Evolutionary conservation across 2,329 filamentous ascomycete species (phyloP), one percentile per base, ranked within the genome.

Genomic region (Aspergillus jensenii): DNA sequence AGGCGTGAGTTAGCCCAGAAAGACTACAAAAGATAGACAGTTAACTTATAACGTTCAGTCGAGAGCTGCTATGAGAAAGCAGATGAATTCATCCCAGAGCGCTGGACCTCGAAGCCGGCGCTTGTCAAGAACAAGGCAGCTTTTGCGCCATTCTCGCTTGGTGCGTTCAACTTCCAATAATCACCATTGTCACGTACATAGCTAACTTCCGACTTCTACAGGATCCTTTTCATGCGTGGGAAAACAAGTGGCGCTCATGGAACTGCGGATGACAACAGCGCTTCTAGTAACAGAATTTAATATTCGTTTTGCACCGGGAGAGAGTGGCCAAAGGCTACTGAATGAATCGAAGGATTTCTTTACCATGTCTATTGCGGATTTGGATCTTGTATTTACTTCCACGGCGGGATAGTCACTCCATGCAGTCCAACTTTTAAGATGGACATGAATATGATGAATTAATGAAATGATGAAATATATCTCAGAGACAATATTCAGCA

Each of bases 31-130:
- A 27, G 25, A 27, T 0, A 3, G 3, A 21, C 3, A 4, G 21
- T 4, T 23, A 41, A 17, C 27, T 54, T 11, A 3, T 8, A 12
- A 3, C 1, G n/a, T 33, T 14, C 35, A 48, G 53, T 49, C 12
- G 53, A 56, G n/a, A 23, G 31, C 9, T 49, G 47, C 47, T 56
- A 51, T 7, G 39, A 31, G 11, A 39, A 46, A 2, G 39, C 47
- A 2, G 47, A 45, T 5, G 40, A 56, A 25, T 56, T 56, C 17
- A 51, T 56, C 21, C 54, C 54, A 3, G 54, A 56, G 14, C 46
- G 54, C 15, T 56, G 54, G 54, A 39, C 17, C 27, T 45, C 47
- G 17, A 27, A 25, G 1, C 54, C 54, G 3, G 54, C 46, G 47
- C 47, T 56, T 0, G 37, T 56, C 12, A 56, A 45, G 23, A 45